Evolutionary conservation across 768 basidiomycete genomes (phyloP), one percentile per base, ranked within the genome.

Genomic region (Lactarius hatsudake): DNA sequence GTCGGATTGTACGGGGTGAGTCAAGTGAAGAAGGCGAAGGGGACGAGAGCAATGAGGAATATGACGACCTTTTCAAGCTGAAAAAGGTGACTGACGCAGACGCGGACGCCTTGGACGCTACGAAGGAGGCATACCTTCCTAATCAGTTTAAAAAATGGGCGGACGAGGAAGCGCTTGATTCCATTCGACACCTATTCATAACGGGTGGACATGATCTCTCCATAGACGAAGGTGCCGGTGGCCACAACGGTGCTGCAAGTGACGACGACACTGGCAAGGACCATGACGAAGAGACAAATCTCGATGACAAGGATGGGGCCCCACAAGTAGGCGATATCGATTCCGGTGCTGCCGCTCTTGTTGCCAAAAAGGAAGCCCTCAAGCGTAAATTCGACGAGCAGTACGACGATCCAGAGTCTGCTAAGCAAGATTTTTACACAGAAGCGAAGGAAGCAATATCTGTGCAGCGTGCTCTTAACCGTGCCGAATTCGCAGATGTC

Each of bases 321-420:
- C 58, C 40, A 30, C 62, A 53, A n/a, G 56, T 23, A 1, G 62
- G 30, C 32, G 54, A 77, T 42, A 75, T 78, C 18, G 78, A 82
- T 65, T 71, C 80, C 15, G 79, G 80, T 36, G 82, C 82, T 32
- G 79, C 80, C 36, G 81, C 84, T 1, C 86, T 98, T 42, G 86
- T 90, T 10, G 83, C 84, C 36, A 98, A 96, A 80, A 98, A 98
- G 79, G 93, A 92, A 72, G 86, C 83, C 2, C 84, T 98, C 66
- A 97, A 97, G 78, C 87, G 88, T 71, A 96, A 96, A 76, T 99
- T 99, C 75, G 93, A 99, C 77, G 93, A 94, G 72, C 91, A 96
- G 77, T 98, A 98, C 76, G 94, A 97, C 75, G 93, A 95, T 71
- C 90, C 91, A 3, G 89, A 91, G 54, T 82, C 84, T 63, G 78